phyloP scores from a whole-genome alignment of 345 rosid genomes.

The Rhizophora apiculata region DNA sequence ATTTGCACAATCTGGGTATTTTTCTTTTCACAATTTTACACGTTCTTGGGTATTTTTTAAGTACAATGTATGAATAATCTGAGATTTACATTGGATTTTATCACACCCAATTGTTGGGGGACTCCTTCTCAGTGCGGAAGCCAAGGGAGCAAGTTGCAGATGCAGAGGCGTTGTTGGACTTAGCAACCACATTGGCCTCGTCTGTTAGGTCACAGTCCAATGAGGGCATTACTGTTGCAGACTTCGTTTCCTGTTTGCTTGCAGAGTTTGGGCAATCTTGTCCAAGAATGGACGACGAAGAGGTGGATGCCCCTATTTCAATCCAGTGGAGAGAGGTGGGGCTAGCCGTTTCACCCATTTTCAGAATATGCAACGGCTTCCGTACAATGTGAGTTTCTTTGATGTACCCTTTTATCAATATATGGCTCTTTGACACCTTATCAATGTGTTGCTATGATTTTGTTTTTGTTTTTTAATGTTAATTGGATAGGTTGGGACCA shows the following conservation, averaged over 20 bases:
- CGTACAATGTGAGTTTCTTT: conserved; percentile 67
- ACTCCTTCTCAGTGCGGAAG: conserved; percentile 48
- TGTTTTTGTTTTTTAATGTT: neutral
- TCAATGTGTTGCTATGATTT: neutral
- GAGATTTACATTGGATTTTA: neutral
- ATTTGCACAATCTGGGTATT: conserved; percentile 60
- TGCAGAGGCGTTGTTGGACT: conserved; percentile 80
- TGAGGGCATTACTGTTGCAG: conserved; percentile 59
- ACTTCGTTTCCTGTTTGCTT: conserved; percentile 53
- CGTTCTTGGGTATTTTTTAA: too few relatives aligned
- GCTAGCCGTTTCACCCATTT: conserved; percentile 48
- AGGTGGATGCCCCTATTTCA: conserved; percentile 28
- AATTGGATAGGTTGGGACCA: conserved; percentile 73
- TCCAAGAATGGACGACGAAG: conserved; percentile 30
- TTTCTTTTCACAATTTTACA: neutral
- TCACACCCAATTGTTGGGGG: neutral
- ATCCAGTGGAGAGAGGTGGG: conserved; percentile 81
- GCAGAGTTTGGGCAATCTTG: conserved; percentile 45
- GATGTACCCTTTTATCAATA: neutral
- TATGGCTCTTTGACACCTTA: neutral
- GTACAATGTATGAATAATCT: neutral
- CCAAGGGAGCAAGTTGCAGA: conserved; percentile 94
- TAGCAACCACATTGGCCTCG: conserved; percentile 58
- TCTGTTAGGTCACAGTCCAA: conserved; percentile 66
- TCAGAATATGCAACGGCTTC: conserved; percentile 48